Base-by-base conservation (phyloP, 164 flowering plant genomes). In the Nelumbo lutea region DNA sequence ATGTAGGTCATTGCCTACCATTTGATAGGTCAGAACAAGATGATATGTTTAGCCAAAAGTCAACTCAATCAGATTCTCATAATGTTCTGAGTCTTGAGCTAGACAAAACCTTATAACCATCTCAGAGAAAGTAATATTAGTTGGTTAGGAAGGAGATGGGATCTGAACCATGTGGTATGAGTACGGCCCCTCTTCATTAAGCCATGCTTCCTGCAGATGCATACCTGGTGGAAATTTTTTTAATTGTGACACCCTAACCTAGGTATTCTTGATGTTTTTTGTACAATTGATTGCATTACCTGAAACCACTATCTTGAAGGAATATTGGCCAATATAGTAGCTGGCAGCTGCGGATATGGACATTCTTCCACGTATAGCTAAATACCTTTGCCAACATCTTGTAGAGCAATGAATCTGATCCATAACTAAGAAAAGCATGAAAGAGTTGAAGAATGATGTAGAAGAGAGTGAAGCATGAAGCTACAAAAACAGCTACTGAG, bases 271-370 rank as follows among this genome's bases (percentile, higher is more conserved):
- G 27, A 27, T 27, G 27, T 27, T 27, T 27, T 27, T 60, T 41
- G 46, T 27, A 6, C 40, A 57, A 40, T 45, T 15, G 52, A 10
- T n/a, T 13, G 43, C 57, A 42, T 71, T 79, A 96, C 98, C 98
- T 87, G 62, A 73, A 61, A 69, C 74, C 77, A 62, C 81, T 71
- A 38, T 82, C 79, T 76, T 74, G 84, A 73, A 89, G 90, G 52
- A 80, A 75, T 62, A 87, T 68, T 40, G 99, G 96, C 97, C 99
- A 92, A 79, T 90, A 88, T 42, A 92, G 74, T 58, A 92, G 77
- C 73, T 96, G 98, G 72, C 81, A 83, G 75, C 94, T 78, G 47
- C 90, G 88, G 65, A 89, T 77, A 67, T 78, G 81, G 50, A 90
- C 73, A 75, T 82, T 87, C 67, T 73, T 73, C 78, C 72, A 76